Conservation (phyloP, 768 basidiomycete species). For the Kwoniella botswanensis region DNA sequence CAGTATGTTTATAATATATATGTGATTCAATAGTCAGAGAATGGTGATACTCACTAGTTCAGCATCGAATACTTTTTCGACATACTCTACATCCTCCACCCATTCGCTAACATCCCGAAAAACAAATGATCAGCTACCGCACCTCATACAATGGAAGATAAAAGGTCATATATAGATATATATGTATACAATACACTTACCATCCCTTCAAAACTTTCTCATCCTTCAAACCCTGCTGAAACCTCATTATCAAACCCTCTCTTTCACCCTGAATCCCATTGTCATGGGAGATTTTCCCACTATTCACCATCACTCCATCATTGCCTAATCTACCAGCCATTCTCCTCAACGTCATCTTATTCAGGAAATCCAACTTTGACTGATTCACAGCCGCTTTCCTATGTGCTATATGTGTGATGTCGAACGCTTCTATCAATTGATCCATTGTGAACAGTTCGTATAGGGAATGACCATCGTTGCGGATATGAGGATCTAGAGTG, state of each 20-base stretch:
- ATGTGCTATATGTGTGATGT: slow-evolving; percentile 75
- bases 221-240: slow-evolving; percentile 49
- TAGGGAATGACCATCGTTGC: slow-evolving; percentile 41
- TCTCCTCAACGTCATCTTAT: slow-evolving; percentile 79
- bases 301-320: slow-evolving; percentile 34
- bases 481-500: slow-evolving; percentile 34
- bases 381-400: slow-evolving; percentile 81
- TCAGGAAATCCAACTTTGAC: slow-evolving; percentile 80
- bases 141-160: not conserved
- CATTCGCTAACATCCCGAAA: slow-evolving; percentile 27
- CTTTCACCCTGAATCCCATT: slow-evolving; percentile 50
- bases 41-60: slow-evolving; percentile 46
- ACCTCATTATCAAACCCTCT: slow-evolving; percentile 64
- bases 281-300: slow-evolving; percentile 24
- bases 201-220: slow-evolving; percentile 44
- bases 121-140: not conserved
- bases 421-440: slow-evolving; percentile 79
- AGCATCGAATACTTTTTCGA: slow-evolving; percentile 68
- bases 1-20: too few relatives aligned
- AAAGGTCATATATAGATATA: too few relatives aligned
- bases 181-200: slow-evolving; percentile 23
- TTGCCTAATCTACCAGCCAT: slow-evolving; percentile 64
- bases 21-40: not conserved
- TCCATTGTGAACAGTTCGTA: slow-evolving; percentile 60
- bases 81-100: slow-evolving; percentile 61